A percentile compares a stretch with the other conserved stretches of the same genome.
These are phyloP conservation scores for Pseudogymnoascus sp. DNA, from an alignment of 2,329 filamentous ascomycete genomes.

Conservation along the genomic window DNA sequence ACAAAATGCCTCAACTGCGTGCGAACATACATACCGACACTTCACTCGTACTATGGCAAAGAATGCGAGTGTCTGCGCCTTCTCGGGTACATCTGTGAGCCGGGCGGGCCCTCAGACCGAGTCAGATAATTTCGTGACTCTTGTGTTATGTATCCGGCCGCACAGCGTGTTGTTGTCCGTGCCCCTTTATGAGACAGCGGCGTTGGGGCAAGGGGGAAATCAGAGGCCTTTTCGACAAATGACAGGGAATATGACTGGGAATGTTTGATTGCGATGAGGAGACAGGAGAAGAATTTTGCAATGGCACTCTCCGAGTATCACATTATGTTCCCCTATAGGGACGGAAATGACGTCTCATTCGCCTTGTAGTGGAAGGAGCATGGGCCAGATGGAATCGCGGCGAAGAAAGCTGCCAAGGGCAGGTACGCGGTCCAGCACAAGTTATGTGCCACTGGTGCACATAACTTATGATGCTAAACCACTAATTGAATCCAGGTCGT, in stretches of 20 bases:
- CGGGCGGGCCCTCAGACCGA: not conserved
- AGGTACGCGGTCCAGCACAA: not conserved
- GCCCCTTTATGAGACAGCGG: constrained; percentile 8
- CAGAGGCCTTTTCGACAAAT: not conserved
- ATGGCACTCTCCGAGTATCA: not conserved
- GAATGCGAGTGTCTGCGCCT: constrained; percentile 5
- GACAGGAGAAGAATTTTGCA: not conserved
- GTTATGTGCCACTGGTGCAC: not conserved
- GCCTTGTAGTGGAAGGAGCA: not conserved
- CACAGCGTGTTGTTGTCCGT: constrained; percentile 7
- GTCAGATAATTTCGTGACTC: constrained; percentile 2
- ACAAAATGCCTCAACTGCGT: not conserved
- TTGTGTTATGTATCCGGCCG: constrained; percentile 1
- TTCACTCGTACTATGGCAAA: not conserved
- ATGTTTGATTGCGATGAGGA: constrained; percentile 7
- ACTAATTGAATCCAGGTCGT: not conserved
- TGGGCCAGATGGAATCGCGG: not conserved
- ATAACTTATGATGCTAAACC: constrained; percentile 8
- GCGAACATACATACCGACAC: not conserved
- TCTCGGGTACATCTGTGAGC: not conserved
- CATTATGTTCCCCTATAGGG: not conserved
- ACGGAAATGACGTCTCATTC: not conserved
- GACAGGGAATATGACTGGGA: constrained; percentile 8
- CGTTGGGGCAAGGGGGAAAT: not conserved
- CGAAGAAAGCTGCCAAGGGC: constrained; percentile 6